These are phyloP conservation scores for Trichothecium sympodiale DNA, from an alignment of 2,329 filamentous ascomycete species.

Conservation along the genomic window DNA sequence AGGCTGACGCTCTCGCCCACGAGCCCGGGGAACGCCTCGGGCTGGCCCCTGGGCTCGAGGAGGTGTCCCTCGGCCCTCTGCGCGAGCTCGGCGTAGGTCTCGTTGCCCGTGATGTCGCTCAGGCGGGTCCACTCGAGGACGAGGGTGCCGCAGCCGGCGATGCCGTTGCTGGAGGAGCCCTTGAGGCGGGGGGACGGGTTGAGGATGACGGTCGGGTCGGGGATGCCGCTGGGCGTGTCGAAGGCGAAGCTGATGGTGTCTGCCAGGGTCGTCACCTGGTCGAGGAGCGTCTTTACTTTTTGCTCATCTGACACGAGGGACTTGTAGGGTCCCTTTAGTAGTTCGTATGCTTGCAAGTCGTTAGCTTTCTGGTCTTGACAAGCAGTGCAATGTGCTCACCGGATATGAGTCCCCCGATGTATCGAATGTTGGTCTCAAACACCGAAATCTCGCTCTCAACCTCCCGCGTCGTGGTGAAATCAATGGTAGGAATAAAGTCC, in stretches of 20 bases:
- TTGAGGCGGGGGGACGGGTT: slow-evolving; percentile 33
- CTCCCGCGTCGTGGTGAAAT: slow-evolving; percentile 50
- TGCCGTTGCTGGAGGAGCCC: slow-evolving; percentile 54
- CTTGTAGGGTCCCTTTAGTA: slow-evolving; percentile 55
- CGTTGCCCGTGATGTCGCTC: slow-evolving; percentile 61
- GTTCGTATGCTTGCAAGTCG: slow-evolving; percentile 43
- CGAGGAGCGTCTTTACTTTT: slow-evolving; percentile 46
- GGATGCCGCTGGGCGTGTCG: slow-evolving; percentile 63
- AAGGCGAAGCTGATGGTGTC: slow-evolving; percentile 67
- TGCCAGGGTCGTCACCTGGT: slow-evolving; percentile 55
- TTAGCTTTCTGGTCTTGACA: too few species aligned
- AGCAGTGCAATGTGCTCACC: too few species aligned
- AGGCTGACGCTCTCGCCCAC: slow-evolving; percentile 57
- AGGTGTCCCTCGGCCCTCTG: slow-evolving; percentile 58
- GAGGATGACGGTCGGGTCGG: slow-evolving; percentile 57
- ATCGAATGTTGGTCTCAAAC: slow-evolving; percentile 63
- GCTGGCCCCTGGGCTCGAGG: slow-evolving; percentile 51
- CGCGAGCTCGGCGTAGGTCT: slow-evolving; percentile 63
- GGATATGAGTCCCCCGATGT: slow-evolving; percentile 55
- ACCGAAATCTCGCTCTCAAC: slow-evolving; percentile 47
- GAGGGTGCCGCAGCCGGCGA: slow-evolving; percentile 60
- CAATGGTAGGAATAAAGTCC: slow-evolving; percentile 55
- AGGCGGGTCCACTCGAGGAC: slow-evolving; percentile 78
- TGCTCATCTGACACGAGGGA: slow-evolving; percentile 28
- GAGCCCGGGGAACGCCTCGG: slow-evolving; percentile 61